These are phyloP conservation scores for Aspergillus costaricaensis DNA, from an alignment of 2,329 filamentous ascomycete genomes.

Conservation along the genomic window DNA sequence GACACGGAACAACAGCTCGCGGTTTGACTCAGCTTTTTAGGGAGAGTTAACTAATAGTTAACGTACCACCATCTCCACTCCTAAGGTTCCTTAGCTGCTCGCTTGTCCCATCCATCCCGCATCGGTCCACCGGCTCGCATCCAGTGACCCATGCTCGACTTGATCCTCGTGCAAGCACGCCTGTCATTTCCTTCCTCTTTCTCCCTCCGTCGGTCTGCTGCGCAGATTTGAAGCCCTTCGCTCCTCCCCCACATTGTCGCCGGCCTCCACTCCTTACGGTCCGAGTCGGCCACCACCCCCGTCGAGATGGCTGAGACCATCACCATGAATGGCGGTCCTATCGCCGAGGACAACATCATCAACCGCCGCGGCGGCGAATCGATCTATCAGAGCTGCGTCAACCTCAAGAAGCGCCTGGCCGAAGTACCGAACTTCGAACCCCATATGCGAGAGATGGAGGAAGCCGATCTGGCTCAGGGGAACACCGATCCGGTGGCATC, in stretches of 20 bases:
- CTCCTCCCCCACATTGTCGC: conserved; percentile 11
- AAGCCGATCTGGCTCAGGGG: conserved; percentile 63
- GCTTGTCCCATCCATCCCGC: conserved; percentile 30
- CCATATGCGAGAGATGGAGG: conserved; percentile 71
- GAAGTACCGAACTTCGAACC: conserved; percentile 81
- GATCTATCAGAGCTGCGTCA: conserved; percentile 92
- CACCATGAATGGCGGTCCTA: conserved; percentile 38
- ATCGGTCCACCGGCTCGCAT: conserved; percentile 30
- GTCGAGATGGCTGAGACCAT: conserved; percentile 40
- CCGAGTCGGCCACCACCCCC: conserved; percentile 23
- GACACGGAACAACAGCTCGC: conserved; percentile 13
- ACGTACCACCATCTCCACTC: conserved; percentile 13
- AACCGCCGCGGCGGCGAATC: conserved; percentile 95
- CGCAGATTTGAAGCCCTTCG: conserved; percentile 34
- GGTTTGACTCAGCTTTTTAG: conserved; percentile 22
- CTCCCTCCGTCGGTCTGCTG: conserved; percentile 31
- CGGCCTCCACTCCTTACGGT: conserved; percentile 14
- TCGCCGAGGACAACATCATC: conserved; percentile 90
- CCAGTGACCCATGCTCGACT: conserved; percentile 36
- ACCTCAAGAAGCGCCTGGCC: conserved; percentile 75
- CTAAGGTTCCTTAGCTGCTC: conserved; percentile 24
- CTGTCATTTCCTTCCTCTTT: conserved; percentile 24
- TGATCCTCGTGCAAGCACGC: conserved; percentile 30
- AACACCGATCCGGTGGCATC: conserved; percentile 81
- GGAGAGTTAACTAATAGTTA: conserved; percentile 14